These are phyloP conservation scores for Apiospora sp. DNA, from an alignment of 2,329 filamentous ascomycete species.

Conservation along the genomic window DNA sequence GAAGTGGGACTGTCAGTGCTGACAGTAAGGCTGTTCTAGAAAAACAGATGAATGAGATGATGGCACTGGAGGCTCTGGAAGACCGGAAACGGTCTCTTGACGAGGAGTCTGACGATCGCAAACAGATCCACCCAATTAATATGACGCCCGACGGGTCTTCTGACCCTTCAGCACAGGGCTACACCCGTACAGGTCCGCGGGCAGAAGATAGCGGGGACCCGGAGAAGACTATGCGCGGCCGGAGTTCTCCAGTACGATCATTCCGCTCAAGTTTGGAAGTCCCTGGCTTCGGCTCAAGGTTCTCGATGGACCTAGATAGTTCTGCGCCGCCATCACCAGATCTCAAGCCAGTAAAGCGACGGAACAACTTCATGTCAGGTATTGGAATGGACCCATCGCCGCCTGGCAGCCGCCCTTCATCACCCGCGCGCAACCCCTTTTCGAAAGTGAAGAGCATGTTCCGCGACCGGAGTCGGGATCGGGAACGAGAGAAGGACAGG, in stretches of 20 bases:
- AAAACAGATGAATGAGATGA: conserved; percentile 69
- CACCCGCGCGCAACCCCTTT: conserved; percentile 68
- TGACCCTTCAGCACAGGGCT: conserved; percentile 28
- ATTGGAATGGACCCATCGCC: conserved; percentile 71
- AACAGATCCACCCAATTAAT: conserved; percentile 42
- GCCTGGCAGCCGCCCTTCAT: conserved; percentile 67
- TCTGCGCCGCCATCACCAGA: conserved; percentile 62
- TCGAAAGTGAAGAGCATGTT: conserved; percentile 64
- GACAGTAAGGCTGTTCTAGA: conserved; percentile 62
- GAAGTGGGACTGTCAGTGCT: conserved; percentile 57
- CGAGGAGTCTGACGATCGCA: conserved; percentile 45
- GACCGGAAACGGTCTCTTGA: conserved; percentile 45
- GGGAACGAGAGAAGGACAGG: conserved; percentile 45
- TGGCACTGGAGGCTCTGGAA: conserved; percentile 60
- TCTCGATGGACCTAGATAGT: conserved; percentile 54
- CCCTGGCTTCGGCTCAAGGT: conserved; percentile 46
- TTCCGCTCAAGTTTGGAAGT: conserved; percentile 59
- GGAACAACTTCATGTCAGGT: conserved; percentile 61
- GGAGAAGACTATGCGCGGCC: conserved; percentile 32
- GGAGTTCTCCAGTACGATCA: conserved; percentile 41
- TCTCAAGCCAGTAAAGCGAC: conserved; percentile 51
- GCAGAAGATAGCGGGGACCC: conserved; percentile 32
- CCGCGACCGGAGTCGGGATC: conserved; percentile 60
- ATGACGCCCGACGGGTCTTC: conserved; percentile 39
- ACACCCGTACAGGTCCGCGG: conserved; percentile 33